phyloP scores from a whole-genome alignment of 23 red algal genomes.

The Gracilaria gracilis region DNA sequence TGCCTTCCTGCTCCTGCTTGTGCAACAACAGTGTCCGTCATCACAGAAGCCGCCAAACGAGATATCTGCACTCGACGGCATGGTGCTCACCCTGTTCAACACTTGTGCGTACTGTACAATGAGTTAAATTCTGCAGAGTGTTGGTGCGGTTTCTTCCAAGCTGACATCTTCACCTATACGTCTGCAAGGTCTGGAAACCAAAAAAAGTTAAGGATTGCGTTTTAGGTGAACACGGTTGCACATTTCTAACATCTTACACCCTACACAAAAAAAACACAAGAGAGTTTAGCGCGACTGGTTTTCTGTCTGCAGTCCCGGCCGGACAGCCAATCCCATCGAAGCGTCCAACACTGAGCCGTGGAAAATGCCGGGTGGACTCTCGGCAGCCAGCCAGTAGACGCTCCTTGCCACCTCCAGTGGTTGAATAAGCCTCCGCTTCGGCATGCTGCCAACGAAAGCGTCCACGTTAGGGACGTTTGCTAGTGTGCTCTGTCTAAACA shows the following conservation, averaged over 20 bases:
- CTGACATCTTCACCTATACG: no score
- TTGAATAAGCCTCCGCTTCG: constrained; percentile 77
- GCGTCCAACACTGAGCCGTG: constrained; percentile 84
- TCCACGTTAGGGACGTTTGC: constrained; percentile 23
- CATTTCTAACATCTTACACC: neutral
- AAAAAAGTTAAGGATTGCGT: constrained; percentile 11
- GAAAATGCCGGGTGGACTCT: constrained; percentile 67
- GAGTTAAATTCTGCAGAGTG: no score
- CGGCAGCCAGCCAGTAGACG: constrained; percentile 68
- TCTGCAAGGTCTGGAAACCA: no score
- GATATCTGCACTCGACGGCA: no score
- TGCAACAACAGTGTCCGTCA: no score
- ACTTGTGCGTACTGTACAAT: no score
- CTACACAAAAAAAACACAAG: neutral
- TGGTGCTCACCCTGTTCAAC: no score
- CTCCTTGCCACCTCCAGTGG: constrained; percentile 66
- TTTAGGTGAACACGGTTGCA: neutral
- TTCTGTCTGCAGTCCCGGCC: constrained; percentile 86
- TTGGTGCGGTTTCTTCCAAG: no score
- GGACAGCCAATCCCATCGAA: constrained; percentile 79
- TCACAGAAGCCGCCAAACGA: no score
- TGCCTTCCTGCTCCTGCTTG: no score
- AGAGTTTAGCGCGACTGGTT: constrained; percentile 13
- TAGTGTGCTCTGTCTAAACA: constrained; percentile 76
- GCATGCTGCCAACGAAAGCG: constrained; percentile 79